Evolutionary conservation across 2,329 filamentous ascomycete genomes (phyloP).

Genomic region (Fusarium nematophilum): DNA sequence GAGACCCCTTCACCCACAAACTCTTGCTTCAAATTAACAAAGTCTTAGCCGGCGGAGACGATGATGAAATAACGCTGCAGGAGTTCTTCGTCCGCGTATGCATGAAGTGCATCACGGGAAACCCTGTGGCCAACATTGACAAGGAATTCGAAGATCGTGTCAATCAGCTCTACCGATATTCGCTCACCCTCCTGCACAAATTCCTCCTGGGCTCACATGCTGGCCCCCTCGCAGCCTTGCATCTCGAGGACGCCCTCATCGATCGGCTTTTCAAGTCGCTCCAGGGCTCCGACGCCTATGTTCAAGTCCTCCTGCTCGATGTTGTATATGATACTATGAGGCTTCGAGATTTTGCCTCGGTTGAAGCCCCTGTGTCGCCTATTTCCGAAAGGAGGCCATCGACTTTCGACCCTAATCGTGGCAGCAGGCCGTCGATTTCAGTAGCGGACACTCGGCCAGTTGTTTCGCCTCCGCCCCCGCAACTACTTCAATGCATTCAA

Average conservation of each 20-base stretch:
- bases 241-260: conserved; percentile 78
- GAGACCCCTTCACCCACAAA: conserved; percentile 35
- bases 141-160: conserved; percentile 56
- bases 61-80: conserved; percentile 71
- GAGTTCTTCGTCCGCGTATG: conserved; percentile 76
- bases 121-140: conserved; percentile 31
- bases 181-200: conserved; percentile 76
- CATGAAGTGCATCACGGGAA: conserved; percentile 66
- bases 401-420: conserved; percentile 55
- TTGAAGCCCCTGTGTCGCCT: conserved; percentile 57
- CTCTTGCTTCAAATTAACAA: conserved; percentile 31
- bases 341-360: conserved; percentile 61
- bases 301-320: conserved; percentile 83
- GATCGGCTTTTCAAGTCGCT: conserved; percentile 73
- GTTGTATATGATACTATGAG: conserved; percentile 81
- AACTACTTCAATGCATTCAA: conserved; percentile 86
- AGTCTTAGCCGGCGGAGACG: conserved; percentile 59
- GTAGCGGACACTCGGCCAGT: conserved; percentile 42
- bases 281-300: conserved; percentile 70
- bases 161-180: conserved; percentile 76
- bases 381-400: conserved; percentile 59
- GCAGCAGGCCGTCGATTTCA: conserved; percentile 53
- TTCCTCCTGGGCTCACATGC: conserved; percentile 74
- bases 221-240: conserved; percentile 67
- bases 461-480: conserved; percentile 66